Conservation (phyloP, 1,284 basidiomycete species). For the Cryptococcus amylolentus region DNA sequence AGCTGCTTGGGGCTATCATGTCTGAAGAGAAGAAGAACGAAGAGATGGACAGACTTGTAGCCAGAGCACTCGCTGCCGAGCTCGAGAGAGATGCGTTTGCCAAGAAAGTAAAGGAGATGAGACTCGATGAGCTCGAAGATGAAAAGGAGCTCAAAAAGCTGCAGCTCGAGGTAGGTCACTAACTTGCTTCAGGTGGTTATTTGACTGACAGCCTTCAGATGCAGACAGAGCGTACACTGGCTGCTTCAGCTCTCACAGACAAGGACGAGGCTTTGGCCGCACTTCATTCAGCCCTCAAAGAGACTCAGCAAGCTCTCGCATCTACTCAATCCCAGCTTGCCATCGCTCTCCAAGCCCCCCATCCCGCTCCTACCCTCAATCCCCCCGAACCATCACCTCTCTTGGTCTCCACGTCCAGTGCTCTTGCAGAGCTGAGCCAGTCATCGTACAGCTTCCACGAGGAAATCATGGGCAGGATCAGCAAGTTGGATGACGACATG, state of each 20-base stretch:
- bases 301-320: background rate
- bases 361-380: no score
- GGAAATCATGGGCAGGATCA: slow-evolving; percentile 13
- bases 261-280: no score
- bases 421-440: slow-evolving; percentile 7
- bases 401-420: no score
- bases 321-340: background rate
- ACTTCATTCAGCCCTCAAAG: background rate
- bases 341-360: background rate
- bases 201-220: slow-evolving; percentile 2
- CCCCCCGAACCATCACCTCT: no score
- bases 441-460: slow-evolving; percentile 11
- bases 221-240: background rate
- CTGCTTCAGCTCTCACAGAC: no score
- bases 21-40: background rate
- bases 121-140: background rate
- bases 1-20: slow-evolving; percentile 2
- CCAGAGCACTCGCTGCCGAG: slow-evolving; percentile 8
- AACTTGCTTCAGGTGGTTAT: no score
- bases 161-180: slow-evolving; percentile 7
- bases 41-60: slow-evolving; percentile 4
- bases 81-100: slow-evolving; percentile 10
- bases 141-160: slow-evolving; percentile 2
- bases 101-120: background rate
- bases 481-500: slow-evolving; percentile 17